Percentiles rank a stretch among this genome's conserved stretches.
phyloP scores from a whole-genome alignment of 495 filamentous ascomycete species.

The Pyrenula aspistea region DNA sequence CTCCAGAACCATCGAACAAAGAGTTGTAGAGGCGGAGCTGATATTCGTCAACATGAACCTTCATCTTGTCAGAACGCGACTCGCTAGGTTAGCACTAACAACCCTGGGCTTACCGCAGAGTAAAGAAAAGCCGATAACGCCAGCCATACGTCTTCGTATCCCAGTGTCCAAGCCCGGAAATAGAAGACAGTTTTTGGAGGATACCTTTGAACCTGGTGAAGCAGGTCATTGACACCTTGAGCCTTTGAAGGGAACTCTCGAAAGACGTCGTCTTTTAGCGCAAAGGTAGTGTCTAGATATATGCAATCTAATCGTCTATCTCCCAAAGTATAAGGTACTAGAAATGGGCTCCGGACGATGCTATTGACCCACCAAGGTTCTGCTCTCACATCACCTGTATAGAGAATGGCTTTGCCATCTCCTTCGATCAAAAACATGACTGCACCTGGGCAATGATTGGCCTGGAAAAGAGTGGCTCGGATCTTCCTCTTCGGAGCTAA shows the following conservation, averaged over 20 bases:
- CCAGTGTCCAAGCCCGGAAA: conserved; percentile 86
- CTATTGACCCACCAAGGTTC: conserved; percentile 58
- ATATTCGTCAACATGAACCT: conserved; percentile 79
- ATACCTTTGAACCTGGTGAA: conserved; percentile 56
- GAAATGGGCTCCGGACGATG: conserved; percentile 54
- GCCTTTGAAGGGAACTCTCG: conserved; percentile 46
- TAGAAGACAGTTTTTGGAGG: conserved; percentile 70
- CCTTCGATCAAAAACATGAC: conserved; percentile 93
- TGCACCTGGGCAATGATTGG: conserved; percentile 84
- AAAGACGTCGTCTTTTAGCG: conserved; percentile 30
- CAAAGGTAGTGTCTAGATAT: conserved; percentile 82
- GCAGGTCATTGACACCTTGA: conserved; percentile 62
- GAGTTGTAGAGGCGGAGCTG: conserved; percentile 63
- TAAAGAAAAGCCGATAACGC: conserved; percentile 59
- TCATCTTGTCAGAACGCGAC: conserved; percentile 9
- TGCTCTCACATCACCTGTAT: conserved; percentile 86
- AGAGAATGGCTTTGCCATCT: conserved; percentile 62
- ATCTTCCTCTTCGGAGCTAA: conserved; percentile 53
- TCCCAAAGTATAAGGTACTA: conserved; percentile 65
- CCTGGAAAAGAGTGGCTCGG: conserved; percentile 75
- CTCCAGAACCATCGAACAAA: conserved; percentile 27
- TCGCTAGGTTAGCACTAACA: no score
- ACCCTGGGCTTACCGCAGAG: conserved; percentile 39
- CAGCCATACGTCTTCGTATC: conserved; percentile 86
- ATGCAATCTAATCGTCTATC: conserved; percentile 59